Percentiles rank a stretch among this genome's conserved stretches.
Conservation (phyloP, 2,329 filamentous ascomycete genomes). For the Exophiala lecanii-corni region DNA sequence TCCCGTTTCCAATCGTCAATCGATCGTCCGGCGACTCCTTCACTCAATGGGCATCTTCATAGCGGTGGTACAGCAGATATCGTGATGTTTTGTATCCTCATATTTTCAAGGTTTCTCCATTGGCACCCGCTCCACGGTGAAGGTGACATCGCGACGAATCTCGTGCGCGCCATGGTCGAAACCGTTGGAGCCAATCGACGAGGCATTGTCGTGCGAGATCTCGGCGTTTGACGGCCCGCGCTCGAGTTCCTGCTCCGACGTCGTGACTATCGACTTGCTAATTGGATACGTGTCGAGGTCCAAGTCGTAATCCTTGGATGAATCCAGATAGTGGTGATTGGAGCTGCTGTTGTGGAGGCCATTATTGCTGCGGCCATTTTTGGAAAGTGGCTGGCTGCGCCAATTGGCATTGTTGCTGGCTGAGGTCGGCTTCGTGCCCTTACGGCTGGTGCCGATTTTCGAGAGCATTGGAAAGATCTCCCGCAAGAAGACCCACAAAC, state of each 20-base stretch:
- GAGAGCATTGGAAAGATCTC: conserved; percentile 40
- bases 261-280: conserved; percentile 13
- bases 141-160: conserved; percentile 18
- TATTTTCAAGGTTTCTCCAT: conserved; percentile 2
- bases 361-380: background rate
- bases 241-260: conserved; percentile 7
- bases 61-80: too few species aligned
- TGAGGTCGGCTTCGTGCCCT: conserved; percentile 2
- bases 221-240: background rate
- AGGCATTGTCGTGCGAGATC: conserved; percentile 5
- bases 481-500: conserved; percentile 49
- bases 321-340: background rate
- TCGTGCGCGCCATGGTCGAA: conserved; percentile 7
- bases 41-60: too few species aligned
- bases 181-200: conserved; percentile 11
- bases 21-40: too few species aligned
- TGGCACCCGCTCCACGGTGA: conserved; percentile 14
- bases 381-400: background rate
- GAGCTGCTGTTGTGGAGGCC: background rate
- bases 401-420: conserved; percentile 1
- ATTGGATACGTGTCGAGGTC: conserved; percentile 17
- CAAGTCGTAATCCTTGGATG: conserved; percentile 5
- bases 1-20: too few species aligned
- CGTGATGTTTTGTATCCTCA: too few species aligned
- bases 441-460: conserved; percentile 3